Evolutionary conservation across 306 rosid species (phyloP).

Genomic region (Ormosia emarginata): DNA sequence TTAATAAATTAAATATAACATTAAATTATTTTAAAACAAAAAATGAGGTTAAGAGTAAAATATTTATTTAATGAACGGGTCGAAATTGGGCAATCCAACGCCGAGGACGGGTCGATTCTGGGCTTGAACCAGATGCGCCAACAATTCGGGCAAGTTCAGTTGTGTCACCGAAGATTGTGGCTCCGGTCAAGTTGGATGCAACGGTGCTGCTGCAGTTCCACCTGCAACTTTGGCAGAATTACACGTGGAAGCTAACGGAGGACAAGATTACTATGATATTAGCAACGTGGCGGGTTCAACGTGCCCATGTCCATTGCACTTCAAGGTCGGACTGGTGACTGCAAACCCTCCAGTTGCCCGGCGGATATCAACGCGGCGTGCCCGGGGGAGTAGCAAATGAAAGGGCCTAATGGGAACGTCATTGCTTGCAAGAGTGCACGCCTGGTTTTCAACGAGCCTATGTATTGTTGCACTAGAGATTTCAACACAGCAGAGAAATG

Average conservation of each 20-base stretch:
- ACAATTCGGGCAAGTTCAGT: background rate
- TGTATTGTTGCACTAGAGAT: conserved; percentile 50
- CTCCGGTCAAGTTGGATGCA: conserved; percentile 49
- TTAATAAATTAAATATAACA: too few species aligned
- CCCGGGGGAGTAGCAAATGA: conserved; percentile 33
- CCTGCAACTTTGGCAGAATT: conserved; percentile 54
- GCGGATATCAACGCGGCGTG: conserved; percentile 41
- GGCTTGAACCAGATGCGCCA: conserved; percentile 54
- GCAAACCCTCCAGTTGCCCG: conserved; percentile 33
- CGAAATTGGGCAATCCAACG: background rate
- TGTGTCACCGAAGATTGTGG: conserved; percentile 57
- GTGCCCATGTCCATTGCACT: conserved; percentile 49
- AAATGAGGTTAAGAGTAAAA: too few species aligned
- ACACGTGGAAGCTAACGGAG: conserved; percentile 26
- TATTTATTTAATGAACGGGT: too few species aligned
- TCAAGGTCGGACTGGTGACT: conserved; percentile 34
- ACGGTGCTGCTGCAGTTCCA: conserved; percentile 51
- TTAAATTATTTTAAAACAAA: too few species aligned
- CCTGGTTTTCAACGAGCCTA: conserved; percentile 31
- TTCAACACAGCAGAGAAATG: conserved; percentile 33
- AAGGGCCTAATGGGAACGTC: conserved; percentile 28
- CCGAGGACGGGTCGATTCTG: conserved; percentile 49
- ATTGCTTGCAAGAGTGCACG: conserved; percentile 74
- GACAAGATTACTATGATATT: conserved; percentile 57
- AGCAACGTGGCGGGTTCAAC: conserved; percentile 70